Conservation (phyloP, 1,139 yeast species). For the Saccharomyces hybrid region DNA sequence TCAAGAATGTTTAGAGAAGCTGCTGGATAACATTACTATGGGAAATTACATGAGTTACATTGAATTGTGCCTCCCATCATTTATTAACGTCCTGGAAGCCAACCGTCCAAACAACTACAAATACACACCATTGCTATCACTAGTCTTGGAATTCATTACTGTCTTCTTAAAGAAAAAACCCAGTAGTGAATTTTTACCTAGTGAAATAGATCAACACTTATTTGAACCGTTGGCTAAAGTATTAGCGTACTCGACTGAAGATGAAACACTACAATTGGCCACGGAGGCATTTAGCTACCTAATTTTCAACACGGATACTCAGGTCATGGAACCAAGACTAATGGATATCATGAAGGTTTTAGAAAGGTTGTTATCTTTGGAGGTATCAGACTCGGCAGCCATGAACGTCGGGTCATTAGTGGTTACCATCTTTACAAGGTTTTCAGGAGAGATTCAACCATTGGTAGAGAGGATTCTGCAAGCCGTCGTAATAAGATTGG, state of each 20-base stretch:
- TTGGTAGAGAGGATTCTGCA: conserved; percentile 54
- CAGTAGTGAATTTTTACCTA: conserved; percentile 20
- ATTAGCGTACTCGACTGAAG: conserved; percentile 55
- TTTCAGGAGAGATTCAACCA: conserved; percentile 42
- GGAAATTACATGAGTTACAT: conserved; percentile 40
- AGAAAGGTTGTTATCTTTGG: conserved; percentile 64
- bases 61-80: conserved; percentile 26
- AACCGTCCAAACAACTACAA: conserved; percentile 20
- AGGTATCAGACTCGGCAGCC: conserved; percentile 72
- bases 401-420: conserved; percentile 65
- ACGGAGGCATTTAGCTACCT: conserved; percentile 67
- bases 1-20: conserved; percentile 55
- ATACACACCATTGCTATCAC: conserved; percentile 52
- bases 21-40: conserved; percentile 44
- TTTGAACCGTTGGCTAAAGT: conserved; percentile 44
- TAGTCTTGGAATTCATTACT: conserved; percentile 63
- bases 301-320: conserved; percentile 42
- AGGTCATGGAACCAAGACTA: conserved; percentile 40
- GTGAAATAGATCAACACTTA: conserved; percentile 43
- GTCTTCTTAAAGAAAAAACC: conserved; percentile 30
- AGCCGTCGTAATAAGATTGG: conserved; percentile 63
- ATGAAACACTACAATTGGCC: conserved; percentile 69
- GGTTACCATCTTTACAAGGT: conserved; percentile 55
- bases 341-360: conserved; percentile 53
- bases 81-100: conserved; percentile 25